phyloP scores from a whole-genome alignment of 176 grass and related monocot species.

The Bonia amplexicaulis region DNA sequence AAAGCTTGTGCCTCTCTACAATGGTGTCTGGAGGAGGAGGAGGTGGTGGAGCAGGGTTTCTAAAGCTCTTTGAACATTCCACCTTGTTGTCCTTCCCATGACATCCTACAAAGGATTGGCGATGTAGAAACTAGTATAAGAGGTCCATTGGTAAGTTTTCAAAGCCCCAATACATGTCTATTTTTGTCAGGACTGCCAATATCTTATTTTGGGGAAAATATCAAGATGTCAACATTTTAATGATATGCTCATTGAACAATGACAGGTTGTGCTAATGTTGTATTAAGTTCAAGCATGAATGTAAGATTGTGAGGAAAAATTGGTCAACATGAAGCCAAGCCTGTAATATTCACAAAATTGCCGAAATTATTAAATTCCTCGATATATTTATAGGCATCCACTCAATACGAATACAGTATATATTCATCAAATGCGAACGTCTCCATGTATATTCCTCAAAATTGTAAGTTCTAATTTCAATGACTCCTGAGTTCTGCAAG shows the following conservation, averaged over 20 bases:
- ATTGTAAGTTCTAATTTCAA: background rate
- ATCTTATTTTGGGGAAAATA: background rate
- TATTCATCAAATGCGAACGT: background rate
- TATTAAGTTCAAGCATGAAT: background rate
- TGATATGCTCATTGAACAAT: background rate
- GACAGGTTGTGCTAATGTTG: background rate
- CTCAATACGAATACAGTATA: background rate
- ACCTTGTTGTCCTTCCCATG: constrained; percentile 64
- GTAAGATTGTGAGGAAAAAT: background rate
- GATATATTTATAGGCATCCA: too few relatives aligned
- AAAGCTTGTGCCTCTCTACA: constrained; percentile 52
- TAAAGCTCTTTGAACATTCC: constrained; percentile 76
- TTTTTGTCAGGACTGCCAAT: background rate
- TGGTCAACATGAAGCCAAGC: background rate
- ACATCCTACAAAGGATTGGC: constrained; percentile 49
- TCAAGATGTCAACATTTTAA: background rate
- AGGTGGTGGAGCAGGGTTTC: constrained; percentile 46
- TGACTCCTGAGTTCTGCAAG: background rate
- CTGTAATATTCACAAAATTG: background rate
- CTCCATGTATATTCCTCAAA: background rate
- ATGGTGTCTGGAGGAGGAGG: constrained; percentile 37
- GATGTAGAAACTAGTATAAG: constrained; percentile 8
- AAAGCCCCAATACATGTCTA: background rate
- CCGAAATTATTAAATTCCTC: background rate
- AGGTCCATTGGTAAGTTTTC: background rate